These are phyloP conservation scores for Pelargonium myrrhifolium DNA, from an alignment of 441 rosid genomes.

Conservation along the genomic window DNA sequence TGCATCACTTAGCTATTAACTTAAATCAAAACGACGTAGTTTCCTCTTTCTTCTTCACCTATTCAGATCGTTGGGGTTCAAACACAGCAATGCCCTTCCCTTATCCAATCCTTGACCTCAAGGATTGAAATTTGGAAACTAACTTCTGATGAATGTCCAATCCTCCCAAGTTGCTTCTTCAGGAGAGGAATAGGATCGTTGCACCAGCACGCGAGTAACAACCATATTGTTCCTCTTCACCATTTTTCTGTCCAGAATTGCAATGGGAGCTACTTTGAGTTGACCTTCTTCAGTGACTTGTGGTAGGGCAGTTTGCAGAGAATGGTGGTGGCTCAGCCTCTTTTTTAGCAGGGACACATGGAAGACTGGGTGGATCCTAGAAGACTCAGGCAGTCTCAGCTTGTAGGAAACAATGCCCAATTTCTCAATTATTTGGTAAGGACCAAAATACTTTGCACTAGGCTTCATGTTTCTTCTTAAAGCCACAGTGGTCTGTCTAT, in stretches of 20 bases:
- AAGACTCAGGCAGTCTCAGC: neutral
- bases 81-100: too few relatives aligned
- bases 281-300: neutral
- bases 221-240: neutral
- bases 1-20: too few relatives aligned
- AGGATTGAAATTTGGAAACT: neutral
- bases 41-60: too few relatives aligned
- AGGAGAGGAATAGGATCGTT: neutral
- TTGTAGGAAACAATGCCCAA: neutral
- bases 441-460: slow-evolving; percentile 4
- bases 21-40: too few relatives aligned
- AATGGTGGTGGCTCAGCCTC: too few relatives aligned
- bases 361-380: neutral
- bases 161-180: neutral
- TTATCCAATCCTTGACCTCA: slow-evolving; percentile 6
- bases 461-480: neutral
- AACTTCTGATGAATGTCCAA: neutral
- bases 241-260: neutral
- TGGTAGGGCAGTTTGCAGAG: too few relatives aligned
- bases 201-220: neutral
- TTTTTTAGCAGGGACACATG: slow-evolving; percentile 10
- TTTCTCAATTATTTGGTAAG: neutral
- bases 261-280: neutral
- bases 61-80: too few relatives aligned
- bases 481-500: neutral